Conservation (phyloP, 371 early-diverging fungal genomes). For the Conidiobolus incongruus region DNA sequence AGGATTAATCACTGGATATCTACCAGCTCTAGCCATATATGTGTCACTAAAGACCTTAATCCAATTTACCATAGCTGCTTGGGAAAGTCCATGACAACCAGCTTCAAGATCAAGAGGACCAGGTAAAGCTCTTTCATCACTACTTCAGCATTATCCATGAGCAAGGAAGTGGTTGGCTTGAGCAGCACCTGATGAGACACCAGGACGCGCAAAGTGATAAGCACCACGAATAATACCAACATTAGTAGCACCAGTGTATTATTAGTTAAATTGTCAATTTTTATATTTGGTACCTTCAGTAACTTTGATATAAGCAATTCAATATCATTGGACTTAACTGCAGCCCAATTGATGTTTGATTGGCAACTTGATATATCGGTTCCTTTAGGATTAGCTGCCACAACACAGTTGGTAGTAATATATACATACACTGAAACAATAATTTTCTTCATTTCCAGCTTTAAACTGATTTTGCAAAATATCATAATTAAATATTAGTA, state of each 20-base stretch:
- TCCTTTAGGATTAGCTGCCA: slow-evolving; percentile 2
- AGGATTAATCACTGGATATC: slow-evolving; percentile 9
- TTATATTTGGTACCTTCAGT: slow-evolving; percentile 8
- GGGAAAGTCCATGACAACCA: slow-evolving; percentile 7
- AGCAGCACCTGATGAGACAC: slow-evolving; percentile 6
- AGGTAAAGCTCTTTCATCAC: slow-evolving; percentile 9
- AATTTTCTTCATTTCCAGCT: no score
- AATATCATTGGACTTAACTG: slow-evolving; percentile 4
- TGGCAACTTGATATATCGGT: slow-evolving; percentile 7
- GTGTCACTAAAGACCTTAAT: slow-evolving; percentile 8
- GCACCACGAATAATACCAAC: slow-evolving; percentile 8
- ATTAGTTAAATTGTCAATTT: slow-evolving; percentile 3
- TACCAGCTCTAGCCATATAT: slow-evolving; percentile 5
- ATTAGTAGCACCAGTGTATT: slow-evolving; percentile 7
- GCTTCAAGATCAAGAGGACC: slow-evolving; percentile 9
- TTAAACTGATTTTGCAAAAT: no score
- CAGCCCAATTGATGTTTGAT: slow-evolving; percentile 6
- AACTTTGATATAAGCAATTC: slow-evolving; percentile 9
- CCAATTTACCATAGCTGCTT: slow-evolving; percentile 8
- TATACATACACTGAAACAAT: no score
- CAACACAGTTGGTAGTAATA: no score
- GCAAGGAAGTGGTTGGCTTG: slow-evolving; percentile 9
- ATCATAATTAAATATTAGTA: no score
- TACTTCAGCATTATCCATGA: slow-evolving; percentile 9
- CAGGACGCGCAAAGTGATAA: slow-evolving; percentile 11